Evolutionary conservation across 106 monocot genomes (phyloP).

Genomic region (Dendrobium huoshanense): DNA sequence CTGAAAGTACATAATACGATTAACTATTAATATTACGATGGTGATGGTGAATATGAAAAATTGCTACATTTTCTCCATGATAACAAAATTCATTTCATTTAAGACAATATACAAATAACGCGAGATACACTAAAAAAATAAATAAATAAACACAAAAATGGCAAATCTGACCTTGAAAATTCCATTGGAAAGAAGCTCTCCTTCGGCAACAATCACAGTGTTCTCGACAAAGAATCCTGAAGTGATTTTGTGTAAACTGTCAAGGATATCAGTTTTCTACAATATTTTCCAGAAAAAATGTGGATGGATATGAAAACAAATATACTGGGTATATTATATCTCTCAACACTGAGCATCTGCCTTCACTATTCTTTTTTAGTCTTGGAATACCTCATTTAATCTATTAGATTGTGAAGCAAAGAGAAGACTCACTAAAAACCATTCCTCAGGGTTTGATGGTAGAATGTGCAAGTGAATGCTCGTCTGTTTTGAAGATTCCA

Average conservation of each 20-base stretch:
- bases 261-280: constrained; percentile 43
- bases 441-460: background rate
- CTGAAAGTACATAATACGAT: background rate
- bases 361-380: background rate
- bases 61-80: background rate
- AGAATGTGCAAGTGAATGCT: too few species aligned
- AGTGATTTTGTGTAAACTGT: constrained; percentile 78
- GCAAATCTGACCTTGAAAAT: constrained; percentile 64
- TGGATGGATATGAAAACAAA: background rate
- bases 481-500: too few species aligned
- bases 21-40: background rate
- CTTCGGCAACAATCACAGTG: constrained; percentile 90
- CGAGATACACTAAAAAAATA: background rate
- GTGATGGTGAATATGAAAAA: background rate
- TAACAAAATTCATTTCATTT: constrained; percentile 1
- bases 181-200: constrained; percentile 79
- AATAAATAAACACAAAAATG: background rate
- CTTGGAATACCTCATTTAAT: background rate
- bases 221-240: constrained; percentile 96
- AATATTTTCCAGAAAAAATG: background rate
- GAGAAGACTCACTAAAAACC: background rate
- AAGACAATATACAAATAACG: background rate
- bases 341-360: background rate
- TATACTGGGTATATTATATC: background rate
- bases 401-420: background rate